phyloP scores from a whole-genome alignment of 1,284 basidiomycete species.

The Pyrrhoderma noxium region DNA sequence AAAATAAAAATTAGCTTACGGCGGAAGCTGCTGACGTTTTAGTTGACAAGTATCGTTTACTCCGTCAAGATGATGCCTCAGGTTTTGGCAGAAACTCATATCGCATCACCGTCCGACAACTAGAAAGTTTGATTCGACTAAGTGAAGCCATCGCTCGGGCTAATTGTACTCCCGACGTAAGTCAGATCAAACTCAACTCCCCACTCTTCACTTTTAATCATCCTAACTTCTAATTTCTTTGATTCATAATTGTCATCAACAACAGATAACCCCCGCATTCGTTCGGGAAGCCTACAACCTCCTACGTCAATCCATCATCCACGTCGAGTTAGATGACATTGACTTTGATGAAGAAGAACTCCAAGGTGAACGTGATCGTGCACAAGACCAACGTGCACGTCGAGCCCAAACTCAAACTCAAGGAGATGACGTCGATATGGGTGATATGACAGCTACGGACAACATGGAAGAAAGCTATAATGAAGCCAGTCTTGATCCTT shows the following conservation, averaged over 20 bases:
- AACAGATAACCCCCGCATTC: slow-evolving; percentile 82
- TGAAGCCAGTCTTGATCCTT: slow-evolving; percentile 28
- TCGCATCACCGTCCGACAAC: slow-evolving; percentile 91
- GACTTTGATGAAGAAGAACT: slow-evolving; percentile 94
- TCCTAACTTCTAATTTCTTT: neutral
- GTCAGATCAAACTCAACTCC: slow-evolving; percentile 17
- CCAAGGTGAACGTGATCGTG: slow-evolving; percentile 43
- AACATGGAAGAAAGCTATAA: slow-evolving; percentile 46
- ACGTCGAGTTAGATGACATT: slow-evolving; percentile 98
- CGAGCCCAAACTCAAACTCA: neutral
- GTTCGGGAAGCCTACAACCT: slow-evolving; percentile 95
- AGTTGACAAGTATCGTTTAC: slow-evolving; percentile 91
- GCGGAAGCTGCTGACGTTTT: slow-evolving; percentile 88
- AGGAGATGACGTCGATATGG: slow-evolving; percentile 53
- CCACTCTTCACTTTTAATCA: neutral
- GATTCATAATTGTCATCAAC: neutral
- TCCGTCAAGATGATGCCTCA: slow-evolving; percentile 88
- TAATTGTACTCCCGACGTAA: slow-evolving; percentile 85
- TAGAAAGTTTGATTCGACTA: slow-evolving; percentile 96
- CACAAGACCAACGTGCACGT: slow-evolving; percentile 20
- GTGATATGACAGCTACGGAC: slow-evolving; percentile 51
- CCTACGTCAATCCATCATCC: slow-evolving; percentile 95
- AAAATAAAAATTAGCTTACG: slow-evolving; percentile 65
- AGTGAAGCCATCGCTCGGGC: slow-evolving; percentile 96
- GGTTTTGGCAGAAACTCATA: slow-evolving; percentile 89